Evolutionary conservation across 163 green algal species (phyloP).

Genomic region (Coccomyxa subellipsoidea): DNA sequence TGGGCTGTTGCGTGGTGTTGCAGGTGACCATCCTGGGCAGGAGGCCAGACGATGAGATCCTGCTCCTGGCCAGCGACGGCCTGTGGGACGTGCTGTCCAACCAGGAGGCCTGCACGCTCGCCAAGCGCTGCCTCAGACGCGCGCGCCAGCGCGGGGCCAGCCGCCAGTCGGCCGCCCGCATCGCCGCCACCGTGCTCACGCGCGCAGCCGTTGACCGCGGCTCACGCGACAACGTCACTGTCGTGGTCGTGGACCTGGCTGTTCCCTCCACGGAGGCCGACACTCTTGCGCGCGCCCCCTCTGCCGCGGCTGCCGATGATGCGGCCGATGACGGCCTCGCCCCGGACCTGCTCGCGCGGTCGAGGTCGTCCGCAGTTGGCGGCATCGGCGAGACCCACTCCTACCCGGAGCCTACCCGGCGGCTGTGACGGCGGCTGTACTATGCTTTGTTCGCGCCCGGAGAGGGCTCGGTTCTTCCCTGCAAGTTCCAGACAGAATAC

Average conservation of each 20-base stretch:
- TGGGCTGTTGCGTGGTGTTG: background rate
- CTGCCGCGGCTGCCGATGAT: background rate
- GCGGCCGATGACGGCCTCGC: background rate
- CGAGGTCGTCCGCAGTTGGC: background rate
- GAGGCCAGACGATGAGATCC: slow-evolving; percentile 78
- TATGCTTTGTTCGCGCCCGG: background rate
- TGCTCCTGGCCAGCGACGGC: slow-evolving; percentile 93
- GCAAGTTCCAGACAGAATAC: no score
- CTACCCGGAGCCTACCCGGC: background rate
- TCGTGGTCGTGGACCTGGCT: slow-evolving; percentile 68
- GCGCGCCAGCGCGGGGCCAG: slow-evolving; percentile 71
- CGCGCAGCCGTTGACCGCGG: slow-evolving; percentile 80
- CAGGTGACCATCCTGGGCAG: slow-evolving; percentile 79
- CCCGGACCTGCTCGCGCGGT: background rate
- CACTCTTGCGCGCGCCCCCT: background rate
- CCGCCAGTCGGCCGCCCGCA: slow-evolving; percentile 51
- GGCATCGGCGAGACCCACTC: background rate
- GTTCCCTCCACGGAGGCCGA: background rate
- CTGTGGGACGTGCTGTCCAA: slow-evolving; percentile 97
- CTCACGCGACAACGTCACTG: slow-evolving; percentile 81
- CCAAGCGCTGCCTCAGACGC: slow-evolving; percentile 75
- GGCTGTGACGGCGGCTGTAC: background rate
- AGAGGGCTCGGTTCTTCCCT: no score
- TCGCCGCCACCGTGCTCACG: slow-evolving; percentile 63
- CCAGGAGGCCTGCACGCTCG: slow-evolving; percentile 81